Conservation (phyloP, 176 grass and related monocot species). For the Musa schizocarpa region DNA sequence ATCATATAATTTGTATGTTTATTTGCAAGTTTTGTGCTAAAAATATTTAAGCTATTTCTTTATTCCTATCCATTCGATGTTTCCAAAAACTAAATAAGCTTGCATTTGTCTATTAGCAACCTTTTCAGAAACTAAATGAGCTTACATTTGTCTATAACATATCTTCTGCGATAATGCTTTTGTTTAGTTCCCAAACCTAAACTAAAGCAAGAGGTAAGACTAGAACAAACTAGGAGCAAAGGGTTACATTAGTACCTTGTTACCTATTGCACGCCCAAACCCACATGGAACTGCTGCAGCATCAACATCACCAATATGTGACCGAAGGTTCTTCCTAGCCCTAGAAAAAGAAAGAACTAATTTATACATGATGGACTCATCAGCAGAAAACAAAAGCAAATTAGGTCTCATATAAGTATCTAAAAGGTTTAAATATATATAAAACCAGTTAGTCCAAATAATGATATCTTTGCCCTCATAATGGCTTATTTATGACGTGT, state of each 20-base stretch:
- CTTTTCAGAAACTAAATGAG: too few relatives aligned
- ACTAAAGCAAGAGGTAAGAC: slow-evolving; percentile 14
- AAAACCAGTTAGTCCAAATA: not conserved
- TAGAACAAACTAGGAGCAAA: not conserved
- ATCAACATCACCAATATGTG: slow-evolving; percentile 95
- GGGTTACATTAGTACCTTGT: slow-evolving; percentile 52
- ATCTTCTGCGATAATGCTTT: not conserved
- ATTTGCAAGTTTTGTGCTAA: too few relatives aligned
- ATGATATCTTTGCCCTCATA: not conserved
- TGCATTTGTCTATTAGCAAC: too few relatives aligned
- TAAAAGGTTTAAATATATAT: not conserved
- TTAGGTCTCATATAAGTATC: not conserved
- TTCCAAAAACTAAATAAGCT: too few relatives aligned
- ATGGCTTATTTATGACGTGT: not conserved
- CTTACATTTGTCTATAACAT: too few relatives aligned
- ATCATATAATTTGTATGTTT: too few relatives aligned
- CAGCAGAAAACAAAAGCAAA: slow-evolving; percentile 26
- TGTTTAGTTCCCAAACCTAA: not conserved
- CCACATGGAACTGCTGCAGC: slow-evolving; percentile 90
- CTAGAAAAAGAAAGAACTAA: slow-evolving; percentile 43
- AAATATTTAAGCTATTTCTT: too few relatives aligned
- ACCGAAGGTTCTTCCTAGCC: slow-evolving; percentile 72
- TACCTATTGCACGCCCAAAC: slow-evolving; percentile 87
- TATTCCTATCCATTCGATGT: too few relatives aligned
- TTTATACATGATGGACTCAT: slow-evolving; percentile 15